These are phyloP conservation scores for Neocallimastix lanati DNA, from an alignment of 192 early-diverging fungal genomes.

Conservation along the genomic window DNA sequence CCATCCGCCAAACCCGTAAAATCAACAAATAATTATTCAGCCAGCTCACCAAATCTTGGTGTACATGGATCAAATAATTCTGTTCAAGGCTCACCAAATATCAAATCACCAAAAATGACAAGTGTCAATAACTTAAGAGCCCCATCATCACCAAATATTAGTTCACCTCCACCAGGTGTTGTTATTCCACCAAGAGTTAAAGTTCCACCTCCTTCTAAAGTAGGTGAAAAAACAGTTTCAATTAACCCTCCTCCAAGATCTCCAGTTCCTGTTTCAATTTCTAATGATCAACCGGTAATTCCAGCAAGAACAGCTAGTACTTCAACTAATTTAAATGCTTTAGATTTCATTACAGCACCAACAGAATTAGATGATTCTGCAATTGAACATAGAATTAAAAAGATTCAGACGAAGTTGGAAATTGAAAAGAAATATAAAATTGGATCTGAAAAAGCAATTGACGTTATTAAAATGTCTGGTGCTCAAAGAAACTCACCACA, in stretches of 20 bases:
- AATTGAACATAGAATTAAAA: not conserved
- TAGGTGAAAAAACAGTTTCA: not conserved
- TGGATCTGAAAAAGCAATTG: not conserved
- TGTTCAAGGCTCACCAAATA: not conserved
- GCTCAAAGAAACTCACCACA: not conserved
- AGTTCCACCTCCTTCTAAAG: not conserved
- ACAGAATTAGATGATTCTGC: not conserved
- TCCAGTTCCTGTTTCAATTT: not conserved
- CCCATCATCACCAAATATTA: not conserved
- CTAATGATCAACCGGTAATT: not conserved
- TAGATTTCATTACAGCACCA: not conserved
- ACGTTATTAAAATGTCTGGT: not conserved
- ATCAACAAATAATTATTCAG: not conserved
- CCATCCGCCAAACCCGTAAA: not conserved
- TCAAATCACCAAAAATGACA: not conserved
- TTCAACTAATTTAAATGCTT: not conserved
- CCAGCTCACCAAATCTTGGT: not conserved
- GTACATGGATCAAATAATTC: not conserved
- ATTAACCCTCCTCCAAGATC: not conserved
- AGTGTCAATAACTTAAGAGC: not conserved
- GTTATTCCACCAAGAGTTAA: not conserved
- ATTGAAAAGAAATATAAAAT: not conserved
- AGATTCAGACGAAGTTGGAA: not conserved
- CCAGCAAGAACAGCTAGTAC: not conserved
- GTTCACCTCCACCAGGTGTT: not conserved